These are phyloP conservation scores for Heliocybe sulcata DNA, from an alignment of 1,284 basidiomycete species.

Conservation along the genomic window DNA sequence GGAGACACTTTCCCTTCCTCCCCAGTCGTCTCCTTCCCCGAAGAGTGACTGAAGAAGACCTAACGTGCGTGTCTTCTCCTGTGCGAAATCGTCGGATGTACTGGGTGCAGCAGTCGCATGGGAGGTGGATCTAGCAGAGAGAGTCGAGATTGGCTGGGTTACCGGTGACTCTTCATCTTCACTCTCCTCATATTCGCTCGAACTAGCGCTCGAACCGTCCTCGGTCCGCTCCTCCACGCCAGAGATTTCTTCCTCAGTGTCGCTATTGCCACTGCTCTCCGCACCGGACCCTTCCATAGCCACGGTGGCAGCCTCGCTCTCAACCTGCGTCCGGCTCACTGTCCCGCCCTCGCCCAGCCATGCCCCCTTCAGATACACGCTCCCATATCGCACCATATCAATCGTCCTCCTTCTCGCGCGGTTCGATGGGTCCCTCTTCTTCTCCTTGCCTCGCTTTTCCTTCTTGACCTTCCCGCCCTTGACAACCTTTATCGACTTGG, in stretches of 20 bases:
- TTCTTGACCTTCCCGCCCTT: slow-evolving; percentile 7
- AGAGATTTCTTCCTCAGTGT: slow-evolving; percentile 6
- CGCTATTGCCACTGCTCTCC: slow-evolving; percentile 2
- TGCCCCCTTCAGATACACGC: slow-evolving; percentile 54
- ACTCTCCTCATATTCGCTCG: slow-evolving; percentile 7
- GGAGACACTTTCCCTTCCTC: slow-evolving; percentile 45
- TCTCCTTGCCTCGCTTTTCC: slow-evolving; percentile 6
- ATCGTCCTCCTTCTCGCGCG: slow-evolving; percentile 49
- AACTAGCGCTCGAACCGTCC: not conserved
- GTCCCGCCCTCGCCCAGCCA: slow-evolving; percentile 34
- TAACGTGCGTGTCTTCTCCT: slow-evolving; percentile 41
- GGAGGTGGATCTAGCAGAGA: slow-evolving; percentile 1
- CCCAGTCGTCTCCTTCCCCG: slow-evolving; percentile 42
- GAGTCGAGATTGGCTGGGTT: slow-evolving; percentile 3
- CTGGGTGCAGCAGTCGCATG: not conserved
- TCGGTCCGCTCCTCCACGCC: slow-evolving; percentile 8
- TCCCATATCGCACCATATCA: slow-evolving; percentile 62
- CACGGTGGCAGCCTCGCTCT: not conserved
- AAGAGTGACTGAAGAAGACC: slow-evolving; percentile 47
- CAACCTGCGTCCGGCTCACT: not conserved
- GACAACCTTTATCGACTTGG: slow-evolving; percentile 11
- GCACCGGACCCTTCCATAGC: slow-evolving; percentile 10
- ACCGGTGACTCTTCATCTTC: slow-evolving; percentile 1
- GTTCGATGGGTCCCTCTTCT: slow-evolving; percentile 25
- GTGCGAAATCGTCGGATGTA: slow-evolving; percentile 23